A percentile compares a stretch with the other conserved stretches of the same genome.
phyloP scores from a whole-genome alignment of 371 early-diverging fungal species.

The Rhizomucor pusillus region DNA sequence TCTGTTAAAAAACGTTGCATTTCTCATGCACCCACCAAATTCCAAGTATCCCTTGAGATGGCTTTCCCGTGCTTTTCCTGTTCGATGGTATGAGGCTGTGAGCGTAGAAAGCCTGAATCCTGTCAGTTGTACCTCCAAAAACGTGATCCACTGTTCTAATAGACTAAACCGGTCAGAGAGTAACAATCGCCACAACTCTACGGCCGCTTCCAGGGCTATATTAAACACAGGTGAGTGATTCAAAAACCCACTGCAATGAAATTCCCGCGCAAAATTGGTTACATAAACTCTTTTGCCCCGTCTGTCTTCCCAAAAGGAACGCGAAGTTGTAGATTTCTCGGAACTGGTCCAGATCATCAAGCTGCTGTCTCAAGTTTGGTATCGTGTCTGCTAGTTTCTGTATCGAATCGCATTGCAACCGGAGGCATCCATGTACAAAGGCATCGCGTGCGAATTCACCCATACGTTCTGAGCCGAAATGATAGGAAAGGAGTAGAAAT shows the following conservation, averaged over 20 bases:
- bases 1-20: not conserved
- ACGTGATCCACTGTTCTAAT: slow-evolving; percentile 73
- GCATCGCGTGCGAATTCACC: slow-evolving; percentile 70
- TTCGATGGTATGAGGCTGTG: not conserved
- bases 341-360: slow-evolving; percentile 52
- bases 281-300: slow-evolving; percentile 78
- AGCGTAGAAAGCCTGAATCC: not conserved
- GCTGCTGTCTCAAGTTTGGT: slow-evolving; percentile 34
- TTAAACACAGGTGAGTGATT: not conserved
- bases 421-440: slow-evolving; percentile 68
- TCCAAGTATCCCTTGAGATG: slow-evolving; percentile 87
- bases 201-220: slow-evolving; percentile 72
- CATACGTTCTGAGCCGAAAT: slow-evolving; percentile 72
- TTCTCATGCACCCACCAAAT: slow-evolving; percentile 44
- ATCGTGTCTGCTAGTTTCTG: slow-evolving; percentile 60
- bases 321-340: slow-evolving; percentile 78
- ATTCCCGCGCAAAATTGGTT: slow-evolving; percentile 14
- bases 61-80: slow-evolving; percentile 73
- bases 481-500: slow-evolving; percentile 69
- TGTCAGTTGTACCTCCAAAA: slow-evolving; percentile 57
- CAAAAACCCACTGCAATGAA: not conserved
- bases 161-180: slow-evolving; percentile 56
- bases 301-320: slow-evolving; percentile 67
- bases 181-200: slow-evolving; percentile 74
- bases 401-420: slow-evolving; percentile 63